Conservation (phyloP, 1,139 yeast genomes). For the Williopsis jadinii region DNA sequence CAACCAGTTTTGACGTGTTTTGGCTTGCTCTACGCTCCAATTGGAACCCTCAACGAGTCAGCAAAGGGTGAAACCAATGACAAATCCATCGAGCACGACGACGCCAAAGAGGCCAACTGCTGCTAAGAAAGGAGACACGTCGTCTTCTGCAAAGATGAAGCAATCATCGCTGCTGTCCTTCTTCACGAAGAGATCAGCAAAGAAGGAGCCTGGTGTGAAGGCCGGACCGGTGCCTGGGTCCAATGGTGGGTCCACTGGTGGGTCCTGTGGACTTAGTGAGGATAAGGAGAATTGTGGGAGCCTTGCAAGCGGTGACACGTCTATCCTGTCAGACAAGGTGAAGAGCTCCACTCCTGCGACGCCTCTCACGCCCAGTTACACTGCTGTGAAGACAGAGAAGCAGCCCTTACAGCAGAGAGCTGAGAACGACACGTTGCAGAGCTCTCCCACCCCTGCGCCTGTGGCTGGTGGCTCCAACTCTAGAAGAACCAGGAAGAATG, state of each 20-base stretch:
- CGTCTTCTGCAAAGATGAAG: constrained; percentile 10
- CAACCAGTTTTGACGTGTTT: too few relatives aligned
- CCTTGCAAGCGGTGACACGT: background rate
- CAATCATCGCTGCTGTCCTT: constrained; percentile 14
- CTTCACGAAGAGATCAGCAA: constrained; percentile 7
- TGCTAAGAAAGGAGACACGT: constrained; percentile 5
- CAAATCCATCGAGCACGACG: constrained; percentile 1
- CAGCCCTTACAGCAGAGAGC: background rate
- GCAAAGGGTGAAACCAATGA: background rate
- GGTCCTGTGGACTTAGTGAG: background rate
- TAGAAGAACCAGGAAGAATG: constrained; percentile 14
- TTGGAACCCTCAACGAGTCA: too few relatives aligned
- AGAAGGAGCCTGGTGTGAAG: background rate
- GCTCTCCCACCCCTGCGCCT: too few relatives aligned
- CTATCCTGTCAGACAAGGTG: background rate
- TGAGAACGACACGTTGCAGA: background rate
- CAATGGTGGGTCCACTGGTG: too few relatives aligned
- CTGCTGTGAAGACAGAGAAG: background rate
- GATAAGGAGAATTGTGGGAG: constrained; percentile 2
- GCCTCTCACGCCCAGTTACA: background rate
- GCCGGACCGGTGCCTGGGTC: too few relatives aligned
- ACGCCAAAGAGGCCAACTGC: constrained; percentile 8
- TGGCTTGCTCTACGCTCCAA: too few relatives aligned
- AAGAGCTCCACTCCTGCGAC: constrained; percentile 2
- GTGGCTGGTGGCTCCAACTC: too few relatives aligned